These are phyloP conservation scores for Bimuria novae-zelandiae DNA, from an alignment of 2,329 filamentous ascomycete genomes.

Conservation along the genomic window DNA sequence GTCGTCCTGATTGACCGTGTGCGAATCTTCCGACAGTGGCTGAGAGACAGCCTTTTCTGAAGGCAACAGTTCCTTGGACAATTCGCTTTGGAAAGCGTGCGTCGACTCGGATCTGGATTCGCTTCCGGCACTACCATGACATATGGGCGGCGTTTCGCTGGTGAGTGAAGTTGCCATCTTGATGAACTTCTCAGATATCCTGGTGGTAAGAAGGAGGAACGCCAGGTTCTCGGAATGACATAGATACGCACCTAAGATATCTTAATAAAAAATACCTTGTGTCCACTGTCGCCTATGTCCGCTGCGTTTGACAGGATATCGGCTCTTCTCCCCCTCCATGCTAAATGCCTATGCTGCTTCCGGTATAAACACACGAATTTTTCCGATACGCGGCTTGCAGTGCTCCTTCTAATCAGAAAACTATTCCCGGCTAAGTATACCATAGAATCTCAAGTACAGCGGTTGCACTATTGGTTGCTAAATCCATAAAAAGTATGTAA, in stretches of 20 bases:
- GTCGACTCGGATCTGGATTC: too few species aligned
- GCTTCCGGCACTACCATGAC: too few species aligned
- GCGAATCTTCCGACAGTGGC: constrained; percentile 15
- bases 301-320: not conserved
- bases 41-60: constrained; percentile 11
- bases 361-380: not conserved
- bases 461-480: too few species aligned
- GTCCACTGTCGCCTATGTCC: not conserved
- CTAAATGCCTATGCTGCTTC: not conserved
- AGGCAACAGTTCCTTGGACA: constrained; percentile 7
- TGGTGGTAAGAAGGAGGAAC: not conserved
- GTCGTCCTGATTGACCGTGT: constrained; percentile 9
- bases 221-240: too few species aligned
- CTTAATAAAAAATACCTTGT: too few species aligned
- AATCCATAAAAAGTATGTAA: too few species aligned
- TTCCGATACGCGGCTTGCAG: not conserved
- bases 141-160: too few species aligned
- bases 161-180: too few species aligned
- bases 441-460: too few species aligned
- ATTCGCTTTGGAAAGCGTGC: not conserved
- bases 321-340: not conserved
- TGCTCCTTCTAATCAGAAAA: not conserved
- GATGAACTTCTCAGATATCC: too few species aligned
- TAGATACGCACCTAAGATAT: too few species aligned
- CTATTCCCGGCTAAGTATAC: not conserved